Base-by-base conservation (phyloP, 352 stramenopile genomes). In the Pythium folliculosum region DNA sequence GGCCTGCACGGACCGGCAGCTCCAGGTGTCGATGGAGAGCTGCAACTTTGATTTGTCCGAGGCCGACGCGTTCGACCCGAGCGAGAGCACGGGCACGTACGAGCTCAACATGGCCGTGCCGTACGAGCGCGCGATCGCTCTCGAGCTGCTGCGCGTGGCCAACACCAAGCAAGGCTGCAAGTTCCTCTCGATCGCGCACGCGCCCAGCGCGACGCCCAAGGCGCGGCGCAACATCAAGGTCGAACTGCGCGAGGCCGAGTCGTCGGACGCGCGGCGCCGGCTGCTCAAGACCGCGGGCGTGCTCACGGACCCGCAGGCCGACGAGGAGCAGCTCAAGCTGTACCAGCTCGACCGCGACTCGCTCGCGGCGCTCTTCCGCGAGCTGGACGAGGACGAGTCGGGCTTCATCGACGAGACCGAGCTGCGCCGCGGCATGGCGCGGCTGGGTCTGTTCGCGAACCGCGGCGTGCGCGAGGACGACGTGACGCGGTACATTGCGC, bases 151-250 rank as follows among this genome's bases (percentile, higher is more conserved):
- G 17, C 82, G 78, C 6, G 78, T 91, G 10, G 85, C 81, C 16
- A 88, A 89, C 47, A 89, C 80, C 10, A 90, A 90, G 52, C 83
- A 90, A 59, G 85, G 85, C 45, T 94, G 85, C 70, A 94, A 94
- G 59, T 94, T 94, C 52, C 55, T 94, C 21, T 92, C 85, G 27
- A 86, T 94, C 25, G 50, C 78, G 0, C 85, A 94, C 63, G 75
- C 76, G 0, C 75, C 78, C 0, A 52, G 35, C 9, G 25, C 40
- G 2, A 32, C 54, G 7, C 75, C 70, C 21, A 91, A 90, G 63
- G 62, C 74, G 55, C 77, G 75, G 25, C 80, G 81, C 4, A 71
- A 65, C 17, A 91, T 92, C 58, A 84, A 82, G 14, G 72, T 91
- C 16, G 85, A 94, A 35, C 59, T 91, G 30, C 77, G 80, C 6